Conservation (phyloP, 169 alveolate species). For the Cystoisospora suis region DNA sequence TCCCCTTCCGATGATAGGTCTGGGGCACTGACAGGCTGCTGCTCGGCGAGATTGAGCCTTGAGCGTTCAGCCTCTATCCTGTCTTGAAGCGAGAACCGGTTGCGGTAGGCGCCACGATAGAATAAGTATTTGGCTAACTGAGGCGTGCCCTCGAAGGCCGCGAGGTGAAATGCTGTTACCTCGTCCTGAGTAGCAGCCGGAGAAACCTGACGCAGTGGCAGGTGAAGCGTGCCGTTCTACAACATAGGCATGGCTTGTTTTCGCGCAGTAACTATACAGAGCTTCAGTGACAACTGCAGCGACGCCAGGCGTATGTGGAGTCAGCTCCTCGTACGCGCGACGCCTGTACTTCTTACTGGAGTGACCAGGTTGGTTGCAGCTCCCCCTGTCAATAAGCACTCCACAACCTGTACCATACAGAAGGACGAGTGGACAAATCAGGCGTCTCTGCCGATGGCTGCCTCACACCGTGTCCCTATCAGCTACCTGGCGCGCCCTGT, state of each 20-base stretch:
- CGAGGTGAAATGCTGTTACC: slow-evolving; percentile 63
- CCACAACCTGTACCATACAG: not conserved
- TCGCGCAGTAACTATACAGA: not conserved
- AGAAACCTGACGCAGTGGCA: not conserved
- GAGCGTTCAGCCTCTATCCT: slow-evolving; percentile 24
- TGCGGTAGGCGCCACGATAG: slow-evolving; percentile 60
- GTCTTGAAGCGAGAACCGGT: slow-evolving; percentile 52
- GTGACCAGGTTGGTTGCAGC: slow-evolving; percentile 8
- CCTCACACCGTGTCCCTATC: too few species aligned
- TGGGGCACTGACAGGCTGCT: not conserved
- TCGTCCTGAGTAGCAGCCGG: slow-evolving; percentile 40
- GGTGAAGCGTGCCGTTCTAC: not conserved
- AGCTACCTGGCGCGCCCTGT: too few species aligned
- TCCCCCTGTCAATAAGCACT: not conserved
- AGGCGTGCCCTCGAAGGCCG: slow-evolving; percentile 63
- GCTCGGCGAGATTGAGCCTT: too few species aligned
- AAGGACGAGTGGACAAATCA: too few species aligned
- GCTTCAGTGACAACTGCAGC: not conserved
- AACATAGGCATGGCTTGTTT: not conserved
- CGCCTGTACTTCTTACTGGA: not conserved
- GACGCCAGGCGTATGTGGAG: not conserved
- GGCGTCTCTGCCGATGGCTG: too few species aligned
- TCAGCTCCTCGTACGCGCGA: not conserved
- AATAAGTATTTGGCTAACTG: slow-evolving; percentile 50
- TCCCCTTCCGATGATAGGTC: not conserved